Base-by-base conservation (phyloP, 495 filamentous ascomycete species). In the Terfezia claveryi region DNA sequence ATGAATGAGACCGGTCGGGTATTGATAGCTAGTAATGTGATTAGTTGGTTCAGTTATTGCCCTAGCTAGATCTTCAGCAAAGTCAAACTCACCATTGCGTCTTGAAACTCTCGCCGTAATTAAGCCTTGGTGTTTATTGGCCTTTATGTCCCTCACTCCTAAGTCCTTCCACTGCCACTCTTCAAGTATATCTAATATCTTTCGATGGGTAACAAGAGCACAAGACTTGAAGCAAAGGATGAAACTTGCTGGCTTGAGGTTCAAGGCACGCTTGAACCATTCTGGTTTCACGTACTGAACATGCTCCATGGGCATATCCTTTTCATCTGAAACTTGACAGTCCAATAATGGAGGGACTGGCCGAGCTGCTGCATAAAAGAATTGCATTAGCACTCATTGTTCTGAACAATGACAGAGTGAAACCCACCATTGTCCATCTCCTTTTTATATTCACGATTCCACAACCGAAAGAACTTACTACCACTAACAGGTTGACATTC, bases 261-360 rank as follows among this genome's bases (percentile, higher is more conserved):
- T 79, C 68, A 98, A 82, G 20, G 96, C 77, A 14, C 83, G 81
- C 37, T 82, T 78, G 51, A 98, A 73, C 87, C 87, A 94, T 56
- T 82, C 91, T 57, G 81, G 73, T 56, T 69, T 78, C 50, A 79
- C 32, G 8, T 20, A 54, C 37, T 54, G 37, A 46, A 36, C 56
- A 32, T 17, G 53, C 16, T 23, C 6, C 12, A 23, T 17, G 10
- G 23, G 38, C 12, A 49, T 44, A 54, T 23, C 32, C 23, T 41
- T 11, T 17, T 53, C 20, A 23, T 56, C 41, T 3, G 37, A 32
- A 53, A 41, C 52, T 37, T 54, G 37, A 5, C 51, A 50, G 37
- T 55, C 55, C 38, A 55, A 59, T 37, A 2, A 44, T 36, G 2
- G 59, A 62, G 38, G 51, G 41, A 41, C 59, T 51, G 32, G 52